Evolutionary conservation across 2,329 filamentous ascomycete genomes (phyloP).

Genomic region (Monilinia polystroma): DNA sequence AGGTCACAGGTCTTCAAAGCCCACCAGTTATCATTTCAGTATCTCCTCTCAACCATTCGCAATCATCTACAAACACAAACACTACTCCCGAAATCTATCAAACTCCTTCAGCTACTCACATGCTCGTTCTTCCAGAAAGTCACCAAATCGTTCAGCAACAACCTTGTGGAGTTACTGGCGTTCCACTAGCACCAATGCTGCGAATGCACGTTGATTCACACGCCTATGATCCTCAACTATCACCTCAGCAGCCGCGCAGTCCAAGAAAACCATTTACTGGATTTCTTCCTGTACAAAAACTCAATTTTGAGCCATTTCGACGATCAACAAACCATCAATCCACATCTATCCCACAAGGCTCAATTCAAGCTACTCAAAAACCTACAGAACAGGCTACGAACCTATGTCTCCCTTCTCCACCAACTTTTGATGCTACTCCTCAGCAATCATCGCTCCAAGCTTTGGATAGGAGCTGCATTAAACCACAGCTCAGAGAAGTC

Average conservation of each 20-base stretch:
- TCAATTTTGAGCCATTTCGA: background rate
- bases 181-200: background rate
- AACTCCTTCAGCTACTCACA: slow-evolving; percentile 7
- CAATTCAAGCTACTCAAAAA: slow-evolving; percentile 1
- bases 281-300: slow-evolving; percentile 1
- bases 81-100: background rate
- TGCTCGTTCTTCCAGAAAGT: background rate
- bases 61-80: background rate
- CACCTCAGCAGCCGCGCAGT: background rate
- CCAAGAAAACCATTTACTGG: background rate
- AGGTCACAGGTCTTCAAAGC: background rate
- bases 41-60: background rate
- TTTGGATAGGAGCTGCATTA: slow-evolving; percentile 9
- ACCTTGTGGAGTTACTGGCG: slow-evolving; percentile 9
- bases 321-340: background rate
- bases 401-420: background rate
- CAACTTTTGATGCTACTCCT: background rate
- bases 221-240: background rate
- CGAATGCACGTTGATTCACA: background rate
- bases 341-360: background rate
- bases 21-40: background rate
- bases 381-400: background rate
- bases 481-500: slow-evolving; percentile 12
- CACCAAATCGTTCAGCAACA: slow-evolving; percentile 3
- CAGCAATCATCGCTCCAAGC: background rate